Percentiles rank a stretch among this genome's conserved stretches.
phyloP scores from a whole-genome alignment of 2,329 filamentous ascomycete species.

The Sarocladium brachiariae region DNA sequence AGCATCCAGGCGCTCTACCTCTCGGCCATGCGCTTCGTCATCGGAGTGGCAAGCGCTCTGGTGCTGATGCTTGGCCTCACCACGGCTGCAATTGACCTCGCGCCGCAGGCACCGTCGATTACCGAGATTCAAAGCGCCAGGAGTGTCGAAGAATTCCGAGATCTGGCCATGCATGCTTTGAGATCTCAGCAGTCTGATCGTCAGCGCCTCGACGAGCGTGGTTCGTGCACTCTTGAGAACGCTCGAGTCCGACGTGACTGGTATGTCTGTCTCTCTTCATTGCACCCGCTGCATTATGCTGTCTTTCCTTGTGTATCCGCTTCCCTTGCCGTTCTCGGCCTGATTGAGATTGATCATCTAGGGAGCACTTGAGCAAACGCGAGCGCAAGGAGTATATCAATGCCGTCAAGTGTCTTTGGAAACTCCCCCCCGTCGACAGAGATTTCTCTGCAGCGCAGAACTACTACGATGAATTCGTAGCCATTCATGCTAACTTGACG shows the following conservation, averaged over 20 bases:
- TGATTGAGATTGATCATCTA: conserved; percentile 8
- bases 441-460: conserved; percentile 12
- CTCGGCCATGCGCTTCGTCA: not conserved
- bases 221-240: conserved; percentile 9
- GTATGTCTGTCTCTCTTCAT: too few relatives aligned
- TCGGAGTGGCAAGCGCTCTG: not conserved
- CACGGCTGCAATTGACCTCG: not conserved
- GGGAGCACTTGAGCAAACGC: conserved; percentile 17
- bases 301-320: not conserved
- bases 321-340: not conserved
- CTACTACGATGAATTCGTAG: conserved; percentile 17
- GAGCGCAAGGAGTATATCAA: conserved; percentile 15
- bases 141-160: conserved; percentile 4
- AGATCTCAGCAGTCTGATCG: not conserved
- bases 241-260: conserved; percentile 5
- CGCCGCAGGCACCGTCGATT: not conserved
- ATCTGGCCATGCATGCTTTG: conserved; percentile 1
- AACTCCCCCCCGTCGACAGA: conserved; percentile 11
- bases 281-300: too few relatives aligned
- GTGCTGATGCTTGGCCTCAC: not conserved
- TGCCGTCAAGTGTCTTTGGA: conserved; percentile 13
- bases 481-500: conserved; percentile 15
- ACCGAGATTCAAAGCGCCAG: not conserved
- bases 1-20: too few relatives aligned
- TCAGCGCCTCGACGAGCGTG: not conserved